These are phyloP conservation scores for Penicillium macrosclerotiorum DNA, from an alignment of 495 filamentous ascomycete species.

Conservation along the genomic window DNA sequence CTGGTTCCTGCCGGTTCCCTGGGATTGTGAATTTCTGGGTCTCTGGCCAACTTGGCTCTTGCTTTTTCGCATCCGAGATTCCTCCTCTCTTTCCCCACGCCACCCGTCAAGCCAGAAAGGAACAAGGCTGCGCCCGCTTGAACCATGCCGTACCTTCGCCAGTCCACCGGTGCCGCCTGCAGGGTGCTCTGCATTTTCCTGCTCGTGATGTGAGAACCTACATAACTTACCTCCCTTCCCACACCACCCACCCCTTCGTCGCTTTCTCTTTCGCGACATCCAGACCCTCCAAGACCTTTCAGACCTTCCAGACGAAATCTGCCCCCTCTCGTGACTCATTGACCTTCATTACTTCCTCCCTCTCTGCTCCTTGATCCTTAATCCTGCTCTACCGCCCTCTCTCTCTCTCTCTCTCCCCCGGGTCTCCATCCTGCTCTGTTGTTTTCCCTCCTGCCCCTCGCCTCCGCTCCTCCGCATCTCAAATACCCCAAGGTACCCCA, in stretches of 20 bases:
- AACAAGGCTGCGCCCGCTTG: slow-evolving; percentile 21
- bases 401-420: slow-evolving; percentile 7
- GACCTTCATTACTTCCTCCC: slow-evolving; percentile 8
- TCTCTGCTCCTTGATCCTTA: slow-evolving; percentile 1
- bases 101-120: slow-evolving; percentile 26
- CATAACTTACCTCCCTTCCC: slow-evolving; percentile 18
- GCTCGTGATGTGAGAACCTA: slow-evolving; percentile 23
- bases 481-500: no score
- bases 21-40: neutral
- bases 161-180: slow-evolving; percentile 9
- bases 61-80: slow-evolving; percentile 17
- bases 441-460: neutral
- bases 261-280: neutral
- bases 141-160: slow-evolving; percentile 15
- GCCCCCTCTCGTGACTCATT: slow-evolving; percentile 3
- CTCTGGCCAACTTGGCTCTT: slow-evolving; percentile 3
- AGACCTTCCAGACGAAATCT: slow-evolving; percentile 13
- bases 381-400: neutral
- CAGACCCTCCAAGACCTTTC: no score
- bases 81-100: slow-evolving; percentile 22
- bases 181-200: slow-evolving; percentile 11
- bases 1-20: no score
- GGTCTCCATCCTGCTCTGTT: slow-evolving; percentile 2
- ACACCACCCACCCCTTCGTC: neutral
- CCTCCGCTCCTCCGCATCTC: neutral